Conservation (phyloP, 148 eudicot species). For the Persicaria tinctoria region DNA sequence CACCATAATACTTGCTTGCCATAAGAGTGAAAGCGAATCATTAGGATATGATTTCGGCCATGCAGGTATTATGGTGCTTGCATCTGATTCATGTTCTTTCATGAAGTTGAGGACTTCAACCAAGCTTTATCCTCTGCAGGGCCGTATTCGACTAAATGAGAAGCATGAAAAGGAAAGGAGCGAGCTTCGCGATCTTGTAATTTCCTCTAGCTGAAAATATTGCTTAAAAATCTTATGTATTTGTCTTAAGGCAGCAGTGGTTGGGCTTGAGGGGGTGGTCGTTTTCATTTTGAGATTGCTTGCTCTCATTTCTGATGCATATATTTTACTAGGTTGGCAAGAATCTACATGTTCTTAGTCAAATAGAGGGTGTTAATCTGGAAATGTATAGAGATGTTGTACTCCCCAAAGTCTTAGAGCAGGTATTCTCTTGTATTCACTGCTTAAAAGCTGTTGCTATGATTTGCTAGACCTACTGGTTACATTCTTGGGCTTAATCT, state of each 20-base stretch:
- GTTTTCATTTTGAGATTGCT: slow-evolving; percentile 6
- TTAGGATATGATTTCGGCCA: slow-evolving; percentile 87
- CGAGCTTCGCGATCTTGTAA: slow-evolving; percentile 99
- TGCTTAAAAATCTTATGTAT: slow-evolving; percentile 14
- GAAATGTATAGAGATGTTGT: slow-evolving; percentile 85
- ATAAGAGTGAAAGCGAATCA: slow-evolving; percentile 56
- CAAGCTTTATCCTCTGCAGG: slow-evolving; percentile 99
- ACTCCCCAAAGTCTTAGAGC: slow-evolving; percentile 92
- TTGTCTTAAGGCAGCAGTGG: neutral
- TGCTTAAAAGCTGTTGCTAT: neutral
- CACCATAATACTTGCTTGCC: slow-evolving; percentile 78
- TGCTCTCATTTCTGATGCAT: slow-evolving; percentile 23
- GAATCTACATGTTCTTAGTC: slow-evolving; percentile 96
- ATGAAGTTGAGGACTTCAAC: slow-evolving; percentile 92
- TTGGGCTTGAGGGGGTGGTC: neutral
- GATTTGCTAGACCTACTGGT: neutral
- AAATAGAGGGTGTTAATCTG: slow-evolving; percentile 94
- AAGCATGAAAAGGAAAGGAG: slow-evolving; percentile 87
- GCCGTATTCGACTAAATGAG: slow-evolving; percentile 67
- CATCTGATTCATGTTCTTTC: slow-evolving; percentile 80
- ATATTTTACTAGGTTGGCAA: slow-evolving; percentile 72
- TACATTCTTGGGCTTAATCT: slow-evolving; percentile 1
- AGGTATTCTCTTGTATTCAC: slow-evolving; percentile 37
- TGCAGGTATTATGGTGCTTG: slow-evolving; percentile 96
- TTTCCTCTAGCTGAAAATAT: slow-evolving; percentile 30